A percentile compares a stretch with the other conserved stretches of the same genome.
Evolutionary conservation across 2,329 filamentous ascomycete genomes (phyloP).

Genomic region (Nannizzia gypsea): DNA sequence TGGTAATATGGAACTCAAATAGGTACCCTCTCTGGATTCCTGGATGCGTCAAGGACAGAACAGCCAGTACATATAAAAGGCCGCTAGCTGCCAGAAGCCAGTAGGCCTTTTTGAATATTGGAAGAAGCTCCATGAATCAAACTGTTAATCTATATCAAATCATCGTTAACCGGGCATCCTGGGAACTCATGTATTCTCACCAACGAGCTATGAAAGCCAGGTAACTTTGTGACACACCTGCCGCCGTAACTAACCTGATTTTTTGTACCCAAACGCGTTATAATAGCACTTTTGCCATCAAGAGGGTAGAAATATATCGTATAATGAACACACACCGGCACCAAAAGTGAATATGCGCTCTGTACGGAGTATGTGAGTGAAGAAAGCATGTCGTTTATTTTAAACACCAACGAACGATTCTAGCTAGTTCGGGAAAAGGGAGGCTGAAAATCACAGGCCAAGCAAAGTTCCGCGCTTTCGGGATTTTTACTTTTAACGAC

Average conservation of each 20-base stretch:
- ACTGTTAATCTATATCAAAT: not conserved
- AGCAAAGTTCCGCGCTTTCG: conserved; percentile 1
- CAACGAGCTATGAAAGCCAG: too few species aligned
- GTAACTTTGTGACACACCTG: too few species aligned
- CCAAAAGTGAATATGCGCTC: too few species aligned
- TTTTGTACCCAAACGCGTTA: too few species aligned
- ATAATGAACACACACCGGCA: too few species aligned
- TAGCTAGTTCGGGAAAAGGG: not conserved
- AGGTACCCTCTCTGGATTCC: conserved; percentile 70
- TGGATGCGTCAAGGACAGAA: conserved; percentile 56
- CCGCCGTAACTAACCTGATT: too few species aligned
- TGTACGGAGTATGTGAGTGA: too few species aligned
- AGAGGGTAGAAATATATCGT: too few species aligned
- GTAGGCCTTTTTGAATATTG: conserved; percentile 42
- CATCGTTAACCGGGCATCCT: not conserved
- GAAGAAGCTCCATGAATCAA: conserved; percentile 26
- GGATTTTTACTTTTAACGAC: not conserved
- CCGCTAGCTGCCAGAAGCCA: conserved; percentile 49
- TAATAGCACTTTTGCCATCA: too few species aligned
- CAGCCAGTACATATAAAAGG: conserved; percentile 53
- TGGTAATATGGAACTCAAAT: not conserved
- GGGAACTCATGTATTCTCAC: not conserved
- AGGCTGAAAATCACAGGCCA: not conserved
- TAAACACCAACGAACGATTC: not conserved
- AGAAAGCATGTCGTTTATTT: not conserved